Conservation (phyloP, 2,329 filamentous ascomycete genomes). For the Ascochyta rabiei region DNA sequence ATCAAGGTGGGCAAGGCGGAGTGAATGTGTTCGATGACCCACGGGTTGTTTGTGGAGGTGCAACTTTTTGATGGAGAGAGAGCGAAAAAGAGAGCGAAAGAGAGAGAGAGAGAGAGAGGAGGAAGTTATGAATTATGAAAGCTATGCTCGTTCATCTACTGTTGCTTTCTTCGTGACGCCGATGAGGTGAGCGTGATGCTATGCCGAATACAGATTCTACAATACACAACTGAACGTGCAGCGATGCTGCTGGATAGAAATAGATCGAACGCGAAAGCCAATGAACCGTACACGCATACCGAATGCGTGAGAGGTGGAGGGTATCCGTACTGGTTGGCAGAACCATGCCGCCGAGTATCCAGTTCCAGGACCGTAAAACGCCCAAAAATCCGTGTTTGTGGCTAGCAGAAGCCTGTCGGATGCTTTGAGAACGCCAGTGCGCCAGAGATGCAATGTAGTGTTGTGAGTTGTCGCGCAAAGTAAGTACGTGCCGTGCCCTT, state of each 20-base stretch:
- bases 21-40: too few species aligned
- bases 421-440: constrained; percentile 2
- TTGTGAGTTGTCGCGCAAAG: neutral
- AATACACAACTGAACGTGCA: constrained; percentile 12
- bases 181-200: neutral
- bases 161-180: neutral
- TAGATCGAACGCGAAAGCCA: neutral
- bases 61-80: too few species aligned
- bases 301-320: constrained; percentile 36
- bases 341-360: constrained; percentile 8
- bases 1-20: constrained; percentile 39
- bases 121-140: constrained; percentile 11
- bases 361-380: constrained; percentile 19
- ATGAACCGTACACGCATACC: neutral
- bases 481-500: neutral
- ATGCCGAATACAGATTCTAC: neutral
- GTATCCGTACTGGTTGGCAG: constrained; percentile 34
- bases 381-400: constrained; percentile 15
- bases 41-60: neutral
- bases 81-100: too few species aligned
- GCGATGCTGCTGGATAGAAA: neutral
- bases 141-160: constrained; percentile 6
- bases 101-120: neutral
- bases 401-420: neutral
- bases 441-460: constrained; percentile 12